Percentiles rank a stretch among this genome's conserved stretches.
These are phyloP conservation scores for Trichoderma sp. DNA, from an alignment of 2,329 filamentous ascomycete genomes.

Conservation along the genomic window DNA sequence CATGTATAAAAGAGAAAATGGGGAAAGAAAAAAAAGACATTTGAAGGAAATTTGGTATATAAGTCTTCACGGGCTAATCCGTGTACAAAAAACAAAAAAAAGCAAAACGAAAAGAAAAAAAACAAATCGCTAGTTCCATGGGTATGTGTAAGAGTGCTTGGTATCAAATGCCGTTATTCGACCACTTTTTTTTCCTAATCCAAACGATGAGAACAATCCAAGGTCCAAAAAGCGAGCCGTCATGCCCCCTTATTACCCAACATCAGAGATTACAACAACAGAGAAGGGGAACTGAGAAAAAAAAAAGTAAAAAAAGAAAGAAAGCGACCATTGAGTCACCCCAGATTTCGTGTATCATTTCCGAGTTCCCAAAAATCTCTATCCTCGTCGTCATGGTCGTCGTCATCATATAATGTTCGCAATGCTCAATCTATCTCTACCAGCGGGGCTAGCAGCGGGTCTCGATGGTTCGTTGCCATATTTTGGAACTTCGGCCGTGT, in stretches of 20 bases:
- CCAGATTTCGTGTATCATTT: slow-evolving; percentile 12
- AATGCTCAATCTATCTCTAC: slow-evolving; percentile 39
- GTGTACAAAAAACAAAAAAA: neutral
- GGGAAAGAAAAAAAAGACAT: neutral
- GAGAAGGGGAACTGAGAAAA: too few relatives aligned
- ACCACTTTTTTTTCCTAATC: slow-evolving; percentile 5
- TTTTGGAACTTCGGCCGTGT: slow-evolving; percentile 28
- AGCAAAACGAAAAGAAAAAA: neutral
- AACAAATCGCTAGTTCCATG: slow-evolving; percentile 4
- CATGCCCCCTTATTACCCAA: neutral
- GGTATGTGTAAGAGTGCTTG: slow-evolving; percentile 16
- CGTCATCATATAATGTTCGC: slow-evolving; percentile 43
- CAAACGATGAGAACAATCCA: slow-evolving; percentile 2
- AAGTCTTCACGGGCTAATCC: neutral
- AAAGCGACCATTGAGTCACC: neutral
- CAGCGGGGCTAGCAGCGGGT: slow-evolving; percentile 29
- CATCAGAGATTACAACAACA: neutral
- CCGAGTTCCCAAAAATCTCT: neutral
- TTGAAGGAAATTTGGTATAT: slow-evolving; percentile 10
- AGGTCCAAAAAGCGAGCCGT: slow-evolving; percentile 1
- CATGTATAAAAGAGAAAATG: neutral
- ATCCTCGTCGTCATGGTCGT: neutral
- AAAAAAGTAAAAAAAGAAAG: neutral
- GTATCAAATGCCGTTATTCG: slow-evolving; percentile 14
- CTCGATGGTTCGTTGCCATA: slow-evolving; percentile 25